Conservation (phyloP, 2,329 filamentous ascomycete species). For the Calonectria pauciramosa region DNA sequence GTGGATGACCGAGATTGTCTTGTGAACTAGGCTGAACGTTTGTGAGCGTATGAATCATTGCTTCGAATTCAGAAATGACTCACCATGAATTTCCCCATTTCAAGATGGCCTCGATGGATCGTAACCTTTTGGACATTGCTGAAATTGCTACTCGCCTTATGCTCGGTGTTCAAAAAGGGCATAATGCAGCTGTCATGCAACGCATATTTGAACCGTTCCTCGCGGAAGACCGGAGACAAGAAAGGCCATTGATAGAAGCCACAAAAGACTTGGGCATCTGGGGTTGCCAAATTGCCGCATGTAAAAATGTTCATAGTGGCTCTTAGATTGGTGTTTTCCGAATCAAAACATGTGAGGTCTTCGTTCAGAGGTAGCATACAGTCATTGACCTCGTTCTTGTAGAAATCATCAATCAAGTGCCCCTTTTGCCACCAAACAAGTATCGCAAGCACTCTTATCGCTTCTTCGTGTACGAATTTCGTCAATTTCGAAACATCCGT, state of each 20-base stretch:
- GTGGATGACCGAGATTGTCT: background rate
- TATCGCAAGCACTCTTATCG: background rate
- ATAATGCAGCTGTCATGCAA: constrained; percentile 7
- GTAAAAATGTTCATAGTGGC: background rate
- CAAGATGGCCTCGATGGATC: constrained; percentile 24
- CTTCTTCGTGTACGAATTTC: background rate
- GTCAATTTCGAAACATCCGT: background rate
- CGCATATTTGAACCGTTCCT: background rate
- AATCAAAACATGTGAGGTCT: background rate
- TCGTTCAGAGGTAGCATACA: background rate
- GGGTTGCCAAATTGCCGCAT: background rate
- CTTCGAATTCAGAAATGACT: background rate
- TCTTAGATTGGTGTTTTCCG: background rate
- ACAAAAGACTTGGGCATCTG: background rate
- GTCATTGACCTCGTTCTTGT: background rate
- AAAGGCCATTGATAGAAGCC: background rate
- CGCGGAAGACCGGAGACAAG: background rate
- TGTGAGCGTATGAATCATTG: background rate
- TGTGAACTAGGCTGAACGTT: background rate
- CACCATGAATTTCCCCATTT: background rate
- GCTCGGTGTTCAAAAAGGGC: constrained; percentile 5
- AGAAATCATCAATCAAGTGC: background rate
- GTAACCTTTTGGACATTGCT: constrained; percentile 22
- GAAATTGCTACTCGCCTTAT: constrained; percentile 23
- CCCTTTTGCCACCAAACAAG: background rate